A percentile compares a stretch with the other conserved stretches of the same genome.
phyloP scores from a whole-genome alignment of 2,329 filamentous ascomycete genomes.

The Colletotrichum orbiculare region DNA sequence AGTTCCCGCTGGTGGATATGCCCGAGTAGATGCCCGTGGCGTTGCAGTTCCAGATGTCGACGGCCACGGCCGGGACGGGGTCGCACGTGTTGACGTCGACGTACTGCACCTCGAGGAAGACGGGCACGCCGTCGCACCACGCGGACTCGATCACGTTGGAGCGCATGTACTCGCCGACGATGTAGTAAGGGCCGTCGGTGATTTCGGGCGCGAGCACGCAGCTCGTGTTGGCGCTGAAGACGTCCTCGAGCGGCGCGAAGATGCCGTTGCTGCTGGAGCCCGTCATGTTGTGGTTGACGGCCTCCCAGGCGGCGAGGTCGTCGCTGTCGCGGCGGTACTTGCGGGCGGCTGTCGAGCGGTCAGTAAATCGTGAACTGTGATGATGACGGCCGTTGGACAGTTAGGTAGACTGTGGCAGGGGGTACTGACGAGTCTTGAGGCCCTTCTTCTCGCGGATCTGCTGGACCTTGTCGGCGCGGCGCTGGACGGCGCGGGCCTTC shows the following conservation, averaged over 20 bases:
- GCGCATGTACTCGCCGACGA: constrained; percentile 58
- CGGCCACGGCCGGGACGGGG: constrained; percentile 37
- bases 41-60: constrained; percentile 43
- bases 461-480: constrained; percentile 52
- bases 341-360: constrained; percentile 39
- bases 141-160: constrained; percentile 55
- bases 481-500: constrained; percentile 52
- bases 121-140: constrained; percentile 51
- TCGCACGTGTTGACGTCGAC: constrained; percentile 41
- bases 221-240: constrained; percentile 30
- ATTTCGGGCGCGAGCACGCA: constrained; percentile 28
- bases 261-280: constrained; percentile 42
- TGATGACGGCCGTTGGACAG: not conserved
- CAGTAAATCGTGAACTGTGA: no score
- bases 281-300: constrained; percentile 48
- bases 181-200: constrained; percentile 43
- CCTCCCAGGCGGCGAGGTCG: constrained; percentile 47
- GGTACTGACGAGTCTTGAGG: constrained; percentile 21
- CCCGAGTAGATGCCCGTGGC: constrained; percentile 55
- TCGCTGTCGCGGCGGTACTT: constrained; percentile 48
- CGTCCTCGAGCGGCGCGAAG: constrained; percentile 46
- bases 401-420: not conserved
- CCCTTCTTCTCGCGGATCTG: constrained; percentile 49
- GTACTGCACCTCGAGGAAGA: constrained; percentile 47
- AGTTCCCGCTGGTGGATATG: constrained; percentile 42